phyloP scores from a whole-genome alignment of 805 yeast species.

The Sugiyamaella smithiae region DNA sequence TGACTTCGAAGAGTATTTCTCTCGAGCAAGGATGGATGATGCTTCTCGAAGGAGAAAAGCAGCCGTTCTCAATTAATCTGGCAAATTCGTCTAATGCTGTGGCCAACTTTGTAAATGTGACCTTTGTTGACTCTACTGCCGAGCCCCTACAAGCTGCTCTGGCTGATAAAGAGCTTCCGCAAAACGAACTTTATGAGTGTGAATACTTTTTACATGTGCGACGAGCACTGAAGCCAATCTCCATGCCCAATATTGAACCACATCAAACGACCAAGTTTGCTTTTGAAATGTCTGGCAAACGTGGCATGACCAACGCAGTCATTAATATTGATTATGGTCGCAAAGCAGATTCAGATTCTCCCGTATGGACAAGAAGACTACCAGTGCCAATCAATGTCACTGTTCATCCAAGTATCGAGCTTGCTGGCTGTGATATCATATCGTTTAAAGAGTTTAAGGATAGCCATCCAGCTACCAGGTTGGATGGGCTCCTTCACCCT shows the following conservation, averaged over 20 bases:
- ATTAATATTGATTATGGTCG: conserved; percentile 62
- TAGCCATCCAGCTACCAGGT: conserved; percentile 33
- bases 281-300: conserved; percentile 64
- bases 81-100: conserved; percentile 57
- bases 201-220: conserved; percentile 64
- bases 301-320: conserved; percentile 66
- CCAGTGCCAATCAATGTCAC: conserved; percentile 68
- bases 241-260: conserved; percentile 31
- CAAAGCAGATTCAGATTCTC: conserved; percentile 21
- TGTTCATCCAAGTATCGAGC: conserved; percentile 68
- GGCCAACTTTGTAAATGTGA: conserved; percentile 57
- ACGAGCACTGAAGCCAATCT: conserved; percentile 46
- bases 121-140: conserved; percentile 69
- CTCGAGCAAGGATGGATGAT: conserved; percentile 65
- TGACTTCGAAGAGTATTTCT: conserved; percentile 51
- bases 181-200: conserved; percentile 67
- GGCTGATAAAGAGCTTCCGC: conserved; percentile 44
- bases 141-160: conserved; percentile 60
- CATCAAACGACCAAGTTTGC: conserved; percentile 45
- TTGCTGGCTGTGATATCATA: conserved; percentile 71
- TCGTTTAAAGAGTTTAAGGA: conserved; percentile 30
- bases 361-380: conserved; percentile 51
- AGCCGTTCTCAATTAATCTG: conserved; percentile 48
- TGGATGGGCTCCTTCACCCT: conserved; percentile 9
- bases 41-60: conserved; percentile 75